Conservation (phyloP, 1,139 yeast species). For the Sporopachydermia cereana region DNA sequence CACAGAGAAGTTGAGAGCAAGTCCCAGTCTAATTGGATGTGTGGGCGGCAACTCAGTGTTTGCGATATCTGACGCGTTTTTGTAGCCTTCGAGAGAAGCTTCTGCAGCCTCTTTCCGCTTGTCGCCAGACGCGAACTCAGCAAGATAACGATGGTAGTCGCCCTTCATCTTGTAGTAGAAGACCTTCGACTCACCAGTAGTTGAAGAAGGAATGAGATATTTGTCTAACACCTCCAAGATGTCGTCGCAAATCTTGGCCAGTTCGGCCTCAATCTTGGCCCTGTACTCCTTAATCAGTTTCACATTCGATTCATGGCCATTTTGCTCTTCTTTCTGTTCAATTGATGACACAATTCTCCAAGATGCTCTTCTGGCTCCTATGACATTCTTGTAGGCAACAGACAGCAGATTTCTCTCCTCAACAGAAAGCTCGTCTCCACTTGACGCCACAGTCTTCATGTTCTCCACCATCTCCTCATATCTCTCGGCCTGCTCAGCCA, state of each 20-base stretch:
- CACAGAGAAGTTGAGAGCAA: slow-evolving; percentile 95
- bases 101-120: slow-evolving; percentile 93
- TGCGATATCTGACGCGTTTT: slow-evolving; percentile 94
- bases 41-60: slow-evolving; percentile 97
- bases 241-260: slow-evolving; percentile 91
- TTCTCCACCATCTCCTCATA: slow-evolving; percentile 98
- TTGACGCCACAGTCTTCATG: slow-evolving; percentile 70
- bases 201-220: slow-evolving; percentile 89
- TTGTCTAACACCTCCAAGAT: slow-evolving; percentile 78
- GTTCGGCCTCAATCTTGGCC: slow-evolving; percentile 88
- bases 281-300: slow-evolving; percentile 88
- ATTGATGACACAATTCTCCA: slow-evolving; percentile 99
- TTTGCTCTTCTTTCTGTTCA: slow-evolving; percentile 97
- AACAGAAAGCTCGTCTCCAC: slow-evolving; percentile 59
- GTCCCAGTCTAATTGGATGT: slow-evolving; percentile 96
- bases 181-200: slow-evolving; percentile 95
- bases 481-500: slow-evolving; percentile 99
- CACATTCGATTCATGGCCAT: slow-evolving; percentile 80
- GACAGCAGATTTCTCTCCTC: slow-evolving; percentile 96
- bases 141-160: slow-evolving; percentile 98
- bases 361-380: slow-evolving; percentile 98
- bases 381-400: slow-evolving; percentile 96
- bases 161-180: slow-evolving; percentile 99
- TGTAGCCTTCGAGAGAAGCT: slow-evolving; percentile 90
- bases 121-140: slow-evolving; percentile 90